Percentiles rank a stretch among this genome's conserved stretches.
Conservation (phyloP, 1,284 basidiomycete genomes). For the Pulveroboletus ridleyi region DNA sequence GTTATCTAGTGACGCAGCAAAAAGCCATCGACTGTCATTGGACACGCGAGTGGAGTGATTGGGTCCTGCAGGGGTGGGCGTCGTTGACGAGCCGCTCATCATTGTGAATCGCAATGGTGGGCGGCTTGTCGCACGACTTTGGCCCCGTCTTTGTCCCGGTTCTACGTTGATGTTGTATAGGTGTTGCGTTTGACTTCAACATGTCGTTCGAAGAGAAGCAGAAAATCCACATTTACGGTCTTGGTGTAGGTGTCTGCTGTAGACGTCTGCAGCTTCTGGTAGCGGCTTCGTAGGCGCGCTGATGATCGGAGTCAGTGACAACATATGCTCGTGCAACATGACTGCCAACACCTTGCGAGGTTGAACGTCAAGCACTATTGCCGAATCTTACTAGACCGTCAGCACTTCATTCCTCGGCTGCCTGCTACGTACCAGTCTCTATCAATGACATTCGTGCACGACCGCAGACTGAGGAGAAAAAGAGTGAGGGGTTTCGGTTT, state of each 20-base stretch:
- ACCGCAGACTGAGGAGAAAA: neutral
- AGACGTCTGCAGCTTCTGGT: no score
- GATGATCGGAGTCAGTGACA: no score
- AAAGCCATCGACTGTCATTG: neutral
- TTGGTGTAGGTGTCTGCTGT: no score
- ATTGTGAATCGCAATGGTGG: neutral
- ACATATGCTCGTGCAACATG: no score
- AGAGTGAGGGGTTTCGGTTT: neutral
- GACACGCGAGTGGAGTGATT: constrained; percentile 2
- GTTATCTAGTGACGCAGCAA: neutral
- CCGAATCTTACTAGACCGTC: neutral
- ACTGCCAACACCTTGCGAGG: neutral
- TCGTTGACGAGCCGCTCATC: neutral
- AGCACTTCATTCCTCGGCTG: neutral
- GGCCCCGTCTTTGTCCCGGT: no score
- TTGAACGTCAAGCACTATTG: neutral
- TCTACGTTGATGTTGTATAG: no score
- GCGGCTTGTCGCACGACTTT: no score
- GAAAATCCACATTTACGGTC: no score
- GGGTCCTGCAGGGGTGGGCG: no score
- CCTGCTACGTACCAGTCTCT: neutral
- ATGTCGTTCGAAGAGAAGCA: no score
- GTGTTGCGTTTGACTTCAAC: no score
- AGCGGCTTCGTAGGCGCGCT: no score
- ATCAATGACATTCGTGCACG: neutral